Conservation (phyloP, 352 stramenopile species). For the Elongisporangium undulatum region DNA sequence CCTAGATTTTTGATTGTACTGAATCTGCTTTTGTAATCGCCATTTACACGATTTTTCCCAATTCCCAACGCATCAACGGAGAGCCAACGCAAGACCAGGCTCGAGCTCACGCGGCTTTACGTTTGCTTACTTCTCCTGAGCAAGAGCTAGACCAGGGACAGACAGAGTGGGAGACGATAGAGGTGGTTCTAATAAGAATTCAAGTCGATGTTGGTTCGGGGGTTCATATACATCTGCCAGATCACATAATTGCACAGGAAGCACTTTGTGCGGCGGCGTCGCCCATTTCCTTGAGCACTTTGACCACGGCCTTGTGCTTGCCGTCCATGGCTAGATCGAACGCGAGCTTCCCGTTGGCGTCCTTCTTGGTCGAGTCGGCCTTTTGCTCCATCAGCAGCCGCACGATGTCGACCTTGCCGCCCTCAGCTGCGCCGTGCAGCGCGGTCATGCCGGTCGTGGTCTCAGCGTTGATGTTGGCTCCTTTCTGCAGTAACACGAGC, state of each 20-base stretch:
- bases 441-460: slow-evolving; percentile 89
- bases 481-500: slow-evolving; percentile 79
- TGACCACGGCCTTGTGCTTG: slow-evolving; percentile 90
- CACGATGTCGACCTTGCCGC: slow-evolving; percentile 90
- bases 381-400: slow-evolving; percentile 90
- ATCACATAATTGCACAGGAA: slow-evolving; percentile 58
- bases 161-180: no score
- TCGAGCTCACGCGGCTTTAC: no score
- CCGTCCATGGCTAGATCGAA: slow-evolving; percentile 92
- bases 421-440: slow-evolving; percentile 87
- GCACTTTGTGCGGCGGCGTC: slow-evolving; percentile 83
- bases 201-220: not conserved
- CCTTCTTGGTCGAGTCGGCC: slow-evolving; percentile 84
- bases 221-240: not conserved
- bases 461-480: slow-evolving; percentile 85
- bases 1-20: slow-evolving; percentile 2
- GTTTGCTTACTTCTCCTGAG: no score
- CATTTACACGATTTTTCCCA: not conserved
- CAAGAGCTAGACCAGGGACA: not conserved
- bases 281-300: slow-evolving; percentile 92
- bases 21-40: not conserved
- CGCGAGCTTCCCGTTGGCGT: slow-evolving; percentile 87
- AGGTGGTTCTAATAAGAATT: slow-evolving; percentile 3
- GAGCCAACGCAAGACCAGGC: no score
- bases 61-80: no score